phyloP scores from a whole-genome alignment of 305 asterid species.

The Solanum hybrid region DNA sequence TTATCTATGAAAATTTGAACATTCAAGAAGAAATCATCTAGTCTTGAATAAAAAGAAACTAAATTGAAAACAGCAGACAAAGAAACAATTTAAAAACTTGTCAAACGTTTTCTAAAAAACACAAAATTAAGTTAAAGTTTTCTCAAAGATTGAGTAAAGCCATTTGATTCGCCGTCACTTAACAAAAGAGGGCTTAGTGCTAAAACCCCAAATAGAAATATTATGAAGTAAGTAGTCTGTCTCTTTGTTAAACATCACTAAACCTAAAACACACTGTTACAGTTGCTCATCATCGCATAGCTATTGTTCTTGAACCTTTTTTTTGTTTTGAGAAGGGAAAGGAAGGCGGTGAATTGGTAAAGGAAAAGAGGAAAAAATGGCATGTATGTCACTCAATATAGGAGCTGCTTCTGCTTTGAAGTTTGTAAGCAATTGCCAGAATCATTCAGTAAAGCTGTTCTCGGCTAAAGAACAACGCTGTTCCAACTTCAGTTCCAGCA shows the following conservation, averaged over 20 bases:
- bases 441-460: conserved; percentile 8
- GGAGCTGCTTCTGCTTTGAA: conserved; percentile 13
- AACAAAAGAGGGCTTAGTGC: not conserved
- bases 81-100: not conserved
- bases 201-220: not conserved
- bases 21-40: not conserved
- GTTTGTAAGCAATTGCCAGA: conserved; percentile 3
- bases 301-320: not conserved
- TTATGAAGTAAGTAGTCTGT: not conserved
- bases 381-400: not conserved
- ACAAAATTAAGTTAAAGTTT: not conserved
- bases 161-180: not conserved
- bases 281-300: not conserved
- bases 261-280: not conserved
- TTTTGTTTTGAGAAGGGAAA: not conserved
- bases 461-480: not conserved
- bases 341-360: not conserved
- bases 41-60: not conserved
- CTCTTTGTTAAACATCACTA: not conserved
- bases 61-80: not conserved
- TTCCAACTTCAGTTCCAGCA: conserved; percentile 3
- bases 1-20: not conserved
- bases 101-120: not conserved
- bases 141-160: not conserved
- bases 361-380: not conserved